phyloP scores from a whole-genome alignment of 305 asterid species.

The Rubia balearica region DNA sequence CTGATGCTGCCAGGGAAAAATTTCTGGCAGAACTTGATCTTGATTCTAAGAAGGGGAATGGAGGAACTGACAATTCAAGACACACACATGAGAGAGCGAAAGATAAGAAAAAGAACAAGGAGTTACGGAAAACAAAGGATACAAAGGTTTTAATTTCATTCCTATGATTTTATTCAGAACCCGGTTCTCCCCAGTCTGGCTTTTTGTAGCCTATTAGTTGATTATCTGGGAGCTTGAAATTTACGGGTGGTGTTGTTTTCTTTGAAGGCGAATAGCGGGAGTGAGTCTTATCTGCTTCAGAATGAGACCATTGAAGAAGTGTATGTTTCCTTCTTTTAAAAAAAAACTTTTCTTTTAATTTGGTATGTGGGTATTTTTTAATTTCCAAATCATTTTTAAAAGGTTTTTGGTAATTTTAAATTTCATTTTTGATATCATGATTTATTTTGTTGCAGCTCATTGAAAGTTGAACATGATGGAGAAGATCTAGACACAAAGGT shows the following conservation, averaged over 20 bases:
- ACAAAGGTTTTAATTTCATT: constrained; percentile 50
- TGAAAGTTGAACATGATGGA: constrained; percentile 38
- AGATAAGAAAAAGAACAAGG: constrained; percentile 77
- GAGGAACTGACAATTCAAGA: constrained; percentile 51
- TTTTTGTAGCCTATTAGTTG: not conserved
- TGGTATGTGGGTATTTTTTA: constrained; percentile 2
- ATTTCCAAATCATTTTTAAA: not conserved
- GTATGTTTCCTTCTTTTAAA: constrained; percentile 29
- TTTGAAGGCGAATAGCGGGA: constrained; percentile 50
- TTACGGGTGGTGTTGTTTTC: constrained; percentile 16
- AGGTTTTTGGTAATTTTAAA: not conserved
- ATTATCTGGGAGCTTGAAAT: constrained; percentile 20
- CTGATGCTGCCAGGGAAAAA: constrained; percentile 95
- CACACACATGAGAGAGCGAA: constrained; percentile 53
- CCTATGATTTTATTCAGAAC: constrained; percentile 12
- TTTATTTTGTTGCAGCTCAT: constrained; percentile 43
- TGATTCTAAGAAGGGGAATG: constrained; percentile 59
- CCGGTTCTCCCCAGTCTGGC: not conserved
- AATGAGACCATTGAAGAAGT: constrained; percentile 47
- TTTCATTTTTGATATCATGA: not conserved
- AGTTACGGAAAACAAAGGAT: constrained; percentile 59
- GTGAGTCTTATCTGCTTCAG: constrained; percentile 34
- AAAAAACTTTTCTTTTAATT: constrained; percentile 8
- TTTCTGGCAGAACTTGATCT: constrained; percentile 86
- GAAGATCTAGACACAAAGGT: constrained; percentile 32